These are phyloP conservation scores for Mycena haematopus DNA, from an alignment of 768 basidiomycete species.

Conservation along the genomic window DNA sequence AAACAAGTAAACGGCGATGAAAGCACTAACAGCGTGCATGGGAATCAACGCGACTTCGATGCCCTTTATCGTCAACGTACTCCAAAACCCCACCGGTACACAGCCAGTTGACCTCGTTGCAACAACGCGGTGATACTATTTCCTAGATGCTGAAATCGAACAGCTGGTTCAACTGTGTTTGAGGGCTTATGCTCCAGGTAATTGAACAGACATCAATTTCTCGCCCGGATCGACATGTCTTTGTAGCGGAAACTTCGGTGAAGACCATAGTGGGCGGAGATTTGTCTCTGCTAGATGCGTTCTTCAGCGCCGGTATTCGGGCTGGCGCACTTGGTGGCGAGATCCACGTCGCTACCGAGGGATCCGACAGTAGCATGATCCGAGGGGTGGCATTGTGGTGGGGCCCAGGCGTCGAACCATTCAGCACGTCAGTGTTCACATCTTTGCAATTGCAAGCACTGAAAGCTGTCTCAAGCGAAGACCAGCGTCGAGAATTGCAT, in stretches of 20 bases:
- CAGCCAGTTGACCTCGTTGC: not conserved
- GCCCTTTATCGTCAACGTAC: slow-evolving; percentile 9
- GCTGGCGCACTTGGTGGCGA: slow-evolving; percentile 18
- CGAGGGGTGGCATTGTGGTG: slow-evolving; percentile 30
- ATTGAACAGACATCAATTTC: not conserved
- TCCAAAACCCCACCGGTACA: slow-evolving; percentile 21
- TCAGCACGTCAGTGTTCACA: slow-evolving; percentile 28
- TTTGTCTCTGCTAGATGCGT: slow-evolving; percentile 10
- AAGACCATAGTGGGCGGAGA: slow-evolving; percentile 24
- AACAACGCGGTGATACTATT: not conserved
- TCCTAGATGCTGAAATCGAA: slow-evolving; percentile 23
- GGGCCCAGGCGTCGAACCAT: slow-evolving; percentile 27
- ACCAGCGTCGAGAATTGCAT: slow-evolving; percentile 12
- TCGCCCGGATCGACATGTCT: not conserved
- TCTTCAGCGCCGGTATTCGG: slow-evolving; percentile 26
- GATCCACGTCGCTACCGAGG: slow-evolving; percentile 28
- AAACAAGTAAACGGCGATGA: not conserved
- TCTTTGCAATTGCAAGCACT: not conserved
- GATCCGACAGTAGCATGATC: slow-evolving; percentile 15
- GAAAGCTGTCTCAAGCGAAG: slow-evolving; percentile 3
- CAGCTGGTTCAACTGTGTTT: slow-evolving; percentile 23
- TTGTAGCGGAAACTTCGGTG: slow-evolving; percentile 20
- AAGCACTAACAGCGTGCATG: not conserved
- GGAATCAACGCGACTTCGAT: slow-evolving; percentile 3
- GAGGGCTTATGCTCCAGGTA: slow-evolving; percentile 18